A percentile compares a stretch with the other conserved stretches of the same genome.
phyloP scores from a whole-genome alignment of 768 basidiomycete species.

The Arthromyces matolae region DNA sequence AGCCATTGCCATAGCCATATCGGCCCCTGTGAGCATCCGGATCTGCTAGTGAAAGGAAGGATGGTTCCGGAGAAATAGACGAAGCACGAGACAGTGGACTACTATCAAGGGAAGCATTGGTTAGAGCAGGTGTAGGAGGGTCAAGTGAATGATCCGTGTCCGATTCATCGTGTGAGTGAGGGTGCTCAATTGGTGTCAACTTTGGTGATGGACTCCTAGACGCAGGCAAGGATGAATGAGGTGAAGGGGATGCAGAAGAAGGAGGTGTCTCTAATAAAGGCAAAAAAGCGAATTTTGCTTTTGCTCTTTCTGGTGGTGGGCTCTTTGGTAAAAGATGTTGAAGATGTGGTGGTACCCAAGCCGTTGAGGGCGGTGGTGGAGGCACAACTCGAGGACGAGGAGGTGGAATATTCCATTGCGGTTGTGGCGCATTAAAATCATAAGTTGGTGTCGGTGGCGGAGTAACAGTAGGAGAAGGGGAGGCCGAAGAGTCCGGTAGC shows the following conservation, averaged over 20 bases:
- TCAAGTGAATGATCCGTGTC: conserved; percentile 29
- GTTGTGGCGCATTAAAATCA: too few species aligned
- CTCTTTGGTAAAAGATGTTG: conserved; percentile 26
- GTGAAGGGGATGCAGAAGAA: conserved; percentile 16
- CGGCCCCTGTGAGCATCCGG: conserved; percentile 1
- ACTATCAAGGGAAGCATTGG: conserved; percentile 35
- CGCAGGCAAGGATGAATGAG: conserved; percentile 13
- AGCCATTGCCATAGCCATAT: too few species aligned
- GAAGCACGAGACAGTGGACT: conserved; percentile 34
- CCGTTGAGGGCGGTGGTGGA: conserved; percentile 9
- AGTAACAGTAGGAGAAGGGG: conserved; percentile 8
- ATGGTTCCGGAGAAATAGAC: conserved; percentile 28
- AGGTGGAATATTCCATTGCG: conserved; percentile 10
- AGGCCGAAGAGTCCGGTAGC: conserved; percentile 27
- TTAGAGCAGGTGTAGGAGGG: conserved; percentile 34
- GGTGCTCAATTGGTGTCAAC: too few species aligned
- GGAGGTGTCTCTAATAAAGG: conserved; percentile 35
- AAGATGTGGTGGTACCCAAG: conserved; percentile 25
- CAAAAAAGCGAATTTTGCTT: conserved; percentile 32
- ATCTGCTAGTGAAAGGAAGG: conserved; percentile 26
- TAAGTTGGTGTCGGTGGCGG: conserved; percentile 11
- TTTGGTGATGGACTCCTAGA: conserved; percentile 20
- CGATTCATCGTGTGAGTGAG: too few species aligned
- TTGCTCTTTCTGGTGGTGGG: conserved; percentile 19
- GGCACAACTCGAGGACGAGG: conserved; percentile 9